A percentile compares a stretch with the other conserved stretches of the same genome.
Conservation (phyloP, 2,329 filamentous ascomycete genomes). For the Alternaria gansuensis region DNA sequence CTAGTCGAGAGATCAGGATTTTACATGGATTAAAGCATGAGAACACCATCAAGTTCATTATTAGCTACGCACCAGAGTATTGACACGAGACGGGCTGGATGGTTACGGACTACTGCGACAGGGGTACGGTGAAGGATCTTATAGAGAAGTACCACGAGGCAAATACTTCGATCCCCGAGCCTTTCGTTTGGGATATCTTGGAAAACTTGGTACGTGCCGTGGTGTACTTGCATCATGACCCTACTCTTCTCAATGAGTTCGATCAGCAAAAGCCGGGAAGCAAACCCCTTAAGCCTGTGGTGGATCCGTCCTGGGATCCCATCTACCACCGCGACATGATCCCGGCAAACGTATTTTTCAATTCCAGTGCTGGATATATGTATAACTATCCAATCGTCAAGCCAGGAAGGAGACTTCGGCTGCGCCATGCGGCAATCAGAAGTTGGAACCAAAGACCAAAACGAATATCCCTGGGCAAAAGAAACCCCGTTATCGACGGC, state of each 20-base stretch:
- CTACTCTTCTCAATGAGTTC: not conserved
- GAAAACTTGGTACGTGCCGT: not conserved
- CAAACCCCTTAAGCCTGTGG: not conserved
- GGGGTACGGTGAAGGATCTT: not conserved
- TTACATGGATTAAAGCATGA: not conserved
- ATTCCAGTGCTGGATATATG: not conserved
- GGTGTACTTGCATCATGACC: not conserved
- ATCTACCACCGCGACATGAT: constrained; percentile 2
- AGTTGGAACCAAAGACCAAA: not conserved
- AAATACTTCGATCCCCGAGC: not conserved
- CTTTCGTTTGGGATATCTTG: constrained; percentile 1
- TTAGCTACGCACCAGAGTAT: too few relatives aligned
- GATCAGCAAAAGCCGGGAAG: not conserved
- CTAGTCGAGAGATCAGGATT: not conserved
- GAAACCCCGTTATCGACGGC: not conserved
- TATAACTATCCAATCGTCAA: not conserved
- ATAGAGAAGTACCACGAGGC: not conserved
- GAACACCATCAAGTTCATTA: not conserved
- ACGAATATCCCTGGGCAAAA: not conserved
- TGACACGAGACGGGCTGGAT: not conserved
- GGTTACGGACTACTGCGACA: constrained; percentile 9
- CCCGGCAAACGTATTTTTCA: not conserved
- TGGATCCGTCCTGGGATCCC: not conserved
- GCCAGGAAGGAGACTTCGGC: too few relatives aligned
- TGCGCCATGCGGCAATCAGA: constrained; percentile 3